Conservation (phyloP, 2,329 filamentous ascomycete genomes). For the Colletotrichum karsti region DNA sequence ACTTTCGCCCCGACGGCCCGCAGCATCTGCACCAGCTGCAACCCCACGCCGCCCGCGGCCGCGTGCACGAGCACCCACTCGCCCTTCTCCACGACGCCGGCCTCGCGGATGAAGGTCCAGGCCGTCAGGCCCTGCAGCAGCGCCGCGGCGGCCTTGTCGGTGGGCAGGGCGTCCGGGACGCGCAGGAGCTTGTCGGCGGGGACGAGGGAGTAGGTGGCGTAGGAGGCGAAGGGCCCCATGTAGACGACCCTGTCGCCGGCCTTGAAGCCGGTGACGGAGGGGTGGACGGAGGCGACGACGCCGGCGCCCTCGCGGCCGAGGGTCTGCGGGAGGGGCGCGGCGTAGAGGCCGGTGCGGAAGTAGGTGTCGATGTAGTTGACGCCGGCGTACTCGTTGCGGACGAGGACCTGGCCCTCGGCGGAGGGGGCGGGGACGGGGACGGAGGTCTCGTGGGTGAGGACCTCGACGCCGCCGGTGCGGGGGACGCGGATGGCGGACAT, state of each 20-base stretch:
- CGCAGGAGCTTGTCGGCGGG: conserved; percentile 63
- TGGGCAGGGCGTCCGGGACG: conserved; percentile 69
- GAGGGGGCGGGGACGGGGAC: conserved; percentile 74
- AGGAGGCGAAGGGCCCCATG: conserved; percentile 59
- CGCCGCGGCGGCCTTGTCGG: conserved; percentile 72
- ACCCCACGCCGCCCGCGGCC: conserved; percentile 83
- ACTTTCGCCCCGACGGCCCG: conserved; percentile 76
- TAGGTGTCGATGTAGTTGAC: conserved; percentile 94
- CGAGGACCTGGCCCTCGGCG: conserved; percentile 76
- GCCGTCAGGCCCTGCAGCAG: conserved; percentile 88
- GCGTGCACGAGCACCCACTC: conserved; percentile 89
- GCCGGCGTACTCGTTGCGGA: conserved; percentile 83
- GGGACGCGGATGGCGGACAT: conserved; percentile 80
- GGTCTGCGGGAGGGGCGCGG: conserved; percentile 74
- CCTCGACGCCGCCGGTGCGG: conserved; percentile 76
- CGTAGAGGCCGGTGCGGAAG: conserved; percentile 87
- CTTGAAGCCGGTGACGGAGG: conserved; percentile 62
- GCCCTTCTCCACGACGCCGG: conserved; percentile 76
- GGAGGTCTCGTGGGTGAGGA: conserved; percentile 76
- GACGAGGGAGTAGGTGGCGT: conserved; percentile 65
- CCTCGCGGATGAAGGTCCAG: conserved; percentile 79
- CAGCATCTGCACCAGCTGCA: conserved; percentile 80
- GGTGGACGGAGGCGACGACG: conserved; percentile 69
- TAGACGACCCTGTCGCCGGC: conserved; percentile 78
- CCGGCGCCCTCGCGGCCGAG: conserved; percentile 85